Base-by-base conservation (phyloP, 176 grass and related monocot genomes). In the Eragrostis curvula region DNA sequence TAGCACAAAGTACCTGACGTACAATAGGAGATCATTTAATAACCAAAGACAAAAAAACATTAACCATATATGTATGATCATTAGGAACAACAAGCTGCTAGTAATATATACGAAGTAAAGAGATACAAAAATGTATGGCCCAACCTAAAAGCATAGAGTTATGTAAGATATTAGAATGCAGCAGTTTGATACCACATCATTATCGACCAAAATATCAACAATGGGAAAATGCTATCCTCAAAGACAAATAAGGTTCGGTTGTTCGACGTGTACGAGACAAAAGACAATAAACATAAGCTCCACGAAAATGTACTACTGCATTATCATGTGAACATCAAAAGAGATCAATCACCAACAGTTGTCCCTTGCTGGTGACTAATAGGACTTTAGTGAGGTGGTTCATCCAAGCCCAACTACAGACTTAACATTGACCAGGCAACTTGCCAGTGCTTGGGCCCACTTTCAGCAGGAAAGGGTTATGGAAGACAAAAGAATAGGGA, bases 1-100 rank as follows among this genome's bases (percentile, higher is more conserved):
- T 74, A 66, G 20, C 29, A 29, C 66, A 73, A 71, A 78, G 59
- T 59, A 73, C 79, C 88, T 86, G 73, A 3, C 47, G 15, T 42
- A 36, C 11, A 67, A 53, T 51, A 14, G 50, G 16, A 85, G 11
- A 70, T 86, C 82, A 63, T 74, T 66, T 62, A 69, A 36, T n/a
- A 58, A 71, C 75, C 72, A 71, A 14, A 17, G 21, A 63, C 58
- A 76, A 70, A 16, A 85, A 39, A 61, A 27, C 43, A 85, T 47
- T 63, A 76, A 81, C 24, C 77, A 66, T 4, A 61, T 24, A 52
- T 72, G n/a, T 11, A 68, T 3, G 66, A 32, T 43, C 18, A 24
- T 58, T 68, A 36, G 16, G 57, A 79, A 71, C 12, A 66, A 48
- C 21, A 83, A 82, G 56, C 56, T 44, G 44, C 53, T 46, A 59